Conservation (phyloP, 2,329 filamentous ascomycete genomes). For the Davidsoniella neocaledoniae region DNA sequence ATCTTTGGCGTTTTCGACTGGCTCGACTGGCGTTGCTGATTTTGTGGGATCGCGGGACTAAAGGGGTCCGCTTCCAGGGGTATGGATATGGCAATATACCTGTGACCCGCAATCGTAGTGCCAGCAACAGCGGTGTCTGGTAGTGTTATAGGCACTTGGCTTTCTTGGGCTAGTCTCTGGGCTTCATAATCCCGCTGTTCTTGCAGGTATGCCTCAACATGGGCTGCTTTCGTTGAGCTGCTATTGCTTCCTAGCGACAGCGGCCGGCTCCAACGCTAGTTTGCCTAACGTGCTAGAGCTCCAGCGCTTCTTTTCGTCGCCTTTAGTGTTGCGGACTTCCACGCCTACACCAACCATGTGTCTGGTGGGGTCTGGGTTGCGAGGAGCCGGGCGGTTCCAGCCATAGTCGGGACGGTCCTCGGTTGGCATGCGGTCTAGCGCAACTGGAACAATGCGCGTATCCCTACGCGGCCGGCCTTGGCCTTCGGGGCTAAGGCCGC, state of each 20-base stretch:
- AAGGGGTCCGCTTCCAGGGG: conserved; percentile 33
- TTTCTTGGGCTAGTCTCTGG: conserved; percentile 15
- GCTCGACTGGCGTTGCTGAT: conserved; percentile 3
- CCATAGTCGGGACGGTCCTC: conserved; percentile 12
- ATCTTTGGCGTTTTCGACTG: neutral
- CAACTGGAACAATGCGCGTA: conserved; percentile 6
- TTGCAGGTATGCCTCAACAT: conserved; percentile 10
- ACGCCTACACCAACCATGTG: no score
- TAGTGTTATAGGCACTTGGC: conserved; percentile 22
- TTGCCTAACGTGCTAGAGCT: conserved; percentile 7
- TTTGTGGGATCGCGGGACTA: conserved; percentile 14
- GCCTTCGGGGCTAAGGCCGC: neutral
- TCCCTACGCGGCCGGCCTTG: neutral
- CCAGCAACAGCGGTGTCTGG: conserved; percentile 40
- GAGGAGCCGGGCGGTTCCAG: conserved; percentile 7
- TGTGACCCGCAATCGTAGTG: conserved; percentile 33
- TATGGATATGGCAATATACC: conserved; percentile 45
- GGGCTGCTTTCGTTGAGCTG: neutral
- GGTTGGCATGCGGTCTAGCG: conserved; percentile 4
- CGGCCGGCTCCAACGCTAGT: conserved; percentile 8
- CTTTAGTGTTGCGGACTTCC: no score
- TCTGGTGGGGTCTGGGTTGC: neutral
- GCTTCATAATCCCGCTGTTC: conserved; percentile 11
- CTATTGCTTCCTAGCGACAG: conserved; percentile 5
- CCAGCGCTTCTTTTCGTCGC: conserved; percentile 11